A percentile compares a stretch with the other conserved stretches of the same genome.
Conservation (phyloP, 2,329 filamentous ascomycete genomes). For the Stagonosporopsis vannaccii region DNA sequence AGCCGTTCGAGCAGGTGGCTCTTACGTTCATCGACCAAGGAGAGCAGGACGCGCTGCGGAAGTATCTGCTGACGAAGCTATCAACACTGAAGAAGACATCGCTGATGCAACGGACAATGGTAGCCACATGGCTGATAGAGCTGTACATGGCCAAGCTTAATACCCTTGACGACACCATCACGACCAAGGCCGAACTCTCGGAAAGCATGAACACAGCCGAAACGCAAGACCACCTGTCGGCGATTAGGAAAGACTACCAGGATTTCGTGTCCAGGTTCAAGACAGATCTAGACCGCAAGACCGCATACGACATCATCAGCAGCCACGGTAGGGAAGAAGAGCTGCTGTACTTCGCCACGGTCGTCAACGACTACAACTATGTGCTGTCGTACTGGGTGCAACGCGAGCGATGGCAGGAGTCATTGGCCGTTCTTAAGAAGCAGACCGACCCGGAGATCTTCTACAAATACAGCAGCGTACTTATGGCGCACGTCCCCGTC, state of each 20-base stretch:
- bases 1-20: conserved; percentile 95
- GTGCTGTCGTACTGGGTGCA: conserved; percentile 98
- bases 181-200: conserved; percentile 82
- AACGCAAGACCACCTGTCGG: conserved; percentile 73
- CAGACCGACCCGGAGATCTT: conserved; percentile 93
- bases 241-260: conserved; percentile 79
- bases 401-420: conserved; percentile 88
- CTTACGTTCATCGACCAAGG: conserved; percentile 87
- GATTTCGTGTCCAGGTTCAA: conserved; percentile 89
- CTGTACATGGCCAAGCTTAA: conserved; percentile 98
- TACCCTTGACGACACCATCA: conserved; percentile 89
- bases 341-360: conserved; percentile 86
- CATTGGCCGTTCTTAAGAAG: conserved; percentile 86
- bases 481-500: conserved; percentile 86
- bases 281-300: conserved; percentile 85
- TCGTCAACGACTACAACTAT: conserved; percentile 90
- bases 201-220: conserved; percentile 75
- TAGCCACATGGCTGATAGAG: conserved; percentile 93
- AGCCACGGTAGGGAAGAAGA: conserved; percentile 95
- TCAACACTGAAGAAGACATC: conserved; percentile 80
- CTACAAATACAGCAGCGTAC: conserved; percentile 95
- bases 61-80: conserved; percentile 87
- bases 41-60: conserved; percentile 88
- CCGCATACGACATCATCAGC: conserved; percentile 93
- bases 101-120: conserved; percentile 93